Conservation (phyloP, 441 rosid species). For the Populus trichocarpa region DNA sequence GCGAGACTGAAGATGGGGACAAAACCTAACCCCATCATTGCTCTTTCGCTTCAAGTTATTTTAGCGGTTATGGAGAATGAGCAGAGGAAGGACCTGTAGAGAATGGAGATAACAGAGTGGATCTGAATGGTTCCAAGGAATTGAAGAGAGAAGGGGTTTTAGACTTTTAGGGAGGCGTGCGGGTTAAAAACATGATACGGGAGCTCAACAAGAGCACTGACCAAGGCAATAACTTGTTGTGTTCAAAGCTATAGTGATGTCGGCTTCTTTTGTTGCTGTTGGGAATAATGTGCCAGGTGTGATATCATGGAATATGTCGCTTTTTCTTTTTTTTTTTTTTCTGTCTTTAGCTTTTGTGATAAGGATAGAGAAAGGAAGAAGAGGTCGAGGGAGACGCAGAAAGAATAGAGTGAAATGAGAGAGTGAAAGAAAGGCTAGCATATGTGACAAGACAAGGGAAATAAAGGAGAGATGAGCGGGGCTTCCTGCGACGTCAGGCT, state of each 20-base stretch:
- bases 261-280: not conserved
- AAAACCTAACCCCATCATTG: slow-evolving; percentile 23
- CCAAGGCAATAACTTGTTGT: not conserved
- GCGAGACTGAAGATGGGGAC: slow-evolving; percentile 28
- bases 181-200: not conserved
- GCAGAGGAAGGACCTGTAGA: not conserved
- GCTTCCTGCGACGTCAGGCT: not conserved
- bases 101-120: not conserved
- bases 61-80: not conserved
- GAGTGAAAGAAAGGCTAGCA: not conserved
- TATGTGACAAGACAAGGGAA: not conserved
- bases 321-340: too few species aligned
- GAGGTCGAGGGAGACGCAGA: not conserved
- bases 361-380: not conserved
- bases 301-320: not conserved
- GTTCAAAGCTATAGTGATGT: not conserved
- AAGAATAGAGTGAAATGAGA: not conserved
- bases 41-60: not conserved
- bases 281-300: not conserved
- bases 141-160: not conserved
- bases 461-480: not conserved
- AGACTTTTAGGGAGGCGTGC: not conserved
- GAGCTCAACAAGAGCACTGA: not conserved
- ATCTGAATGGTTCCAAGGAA: not conserved
- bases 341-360: not conserved